Evolutionary conservation across 129 eudicot genomes (phyloP).

Genomic region (Pittosporum tobira): DNA sequence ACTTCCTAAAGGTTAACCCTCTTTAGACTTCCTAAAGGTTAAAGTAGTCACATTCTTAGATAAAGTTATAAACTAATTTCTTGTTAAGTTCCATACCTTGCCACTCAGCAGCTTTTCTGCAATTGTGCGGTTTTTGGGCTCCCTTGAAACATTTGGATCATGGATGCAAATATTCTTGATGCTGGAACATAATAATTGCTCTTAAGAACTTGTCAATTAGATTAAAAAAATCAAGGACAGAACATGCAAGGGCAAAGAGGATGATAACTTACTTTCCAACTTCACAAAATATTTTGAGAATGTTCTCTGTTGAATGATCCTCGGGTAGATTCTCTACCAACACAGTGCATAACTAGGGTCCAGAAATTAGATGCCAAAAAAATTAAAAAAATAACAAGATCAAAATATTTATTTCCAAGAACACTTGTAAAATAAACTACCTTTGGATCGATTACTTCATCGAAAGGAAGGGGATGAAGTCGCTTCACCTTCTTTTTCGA

Average conservation of each 20-base stretch:
- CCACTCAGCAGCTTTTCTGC: constrained; percentile 78
- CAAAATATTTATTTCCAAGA: background rate
- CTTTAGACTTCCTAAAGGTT: background rate
- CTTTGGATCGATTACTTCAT: constrained; percentile 65
- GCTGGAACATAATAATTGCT: constrained; percentile 26
- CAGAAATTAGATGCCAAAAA: constrained; percentile 7
- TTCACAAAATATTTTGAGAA: constrained; percentile 49
- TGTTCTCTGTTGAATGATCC: constrained; percentile 74
- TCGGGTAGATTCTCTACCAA: constrained; percentile 92
- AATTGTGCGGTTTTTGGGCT: constrained; percentile 39
- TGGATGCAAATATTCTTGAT: constrained; percentile 59
- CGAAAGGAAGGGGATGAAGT: constrained; percentile 61
- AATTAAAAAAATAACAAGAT: background rate
- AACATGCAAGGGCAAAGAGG: background rate
- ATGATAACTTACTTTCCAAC: constrained; percentile 47
- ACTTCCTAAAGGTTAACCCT: background rate
- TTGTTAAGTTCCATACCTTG: constrained; percentile 37
- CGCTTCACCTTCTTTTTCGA: constrained; percentile 74
- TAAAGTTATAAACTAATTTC: background rate
- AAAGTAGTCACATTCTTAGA: background rate
- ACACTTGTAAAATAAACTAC: constrained; percentile 30
- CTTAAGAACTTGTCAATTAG: background rate
- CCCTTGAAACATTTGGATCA: constrained; percentile 59
- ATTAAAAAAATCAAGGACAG: background rate
- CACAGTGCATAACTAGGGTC: constrained; percentile 64